Percentiles rank a stretch among this genome's conserved stretches.
phyloP scores from a whole-genome alignment of 768 basidiomycete genomes.

The Boletus subcaerulescens region DNA sequence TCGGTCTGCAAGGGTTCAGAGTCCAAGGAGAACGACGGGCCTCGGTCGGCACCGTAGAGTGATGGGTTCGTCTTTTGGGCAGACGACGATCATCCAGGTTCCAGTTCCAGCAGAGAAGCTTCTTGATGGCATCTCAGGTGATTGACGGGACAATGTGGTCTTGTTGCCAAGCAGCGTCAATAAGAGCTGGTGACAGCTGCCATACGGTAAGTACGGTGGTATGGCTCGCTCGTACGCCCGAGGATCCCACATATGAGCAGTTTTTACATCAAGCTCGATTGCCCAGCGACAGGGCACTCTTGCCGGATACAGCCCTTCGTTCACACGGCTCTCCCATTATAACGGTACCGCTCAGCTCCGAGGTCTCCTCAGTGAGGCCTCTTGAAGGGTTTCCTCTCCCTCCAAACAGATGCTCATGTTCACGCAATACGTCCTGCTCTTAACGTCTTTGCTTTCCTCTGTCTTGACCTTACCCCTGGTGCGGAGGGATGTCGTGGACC shows the following conservation, averaged over 20 bases:
- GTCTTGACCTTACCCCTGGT: slow-evolving; percentile 33
- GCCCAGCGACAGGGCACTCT: not conserved
- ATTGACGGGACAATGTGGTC: not conserved
- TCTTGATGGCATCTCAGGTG: slow-evolving; percentile 10
- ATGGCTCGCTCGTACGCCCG: not conserved
- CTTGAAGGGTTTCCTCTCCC: slow-evolving; percentile 17
- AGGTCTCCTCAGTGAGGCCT: slow-evolving; percentile 11
- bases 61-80: too few relatives aligned
- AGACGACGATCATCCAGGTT: slow-evolving; percentile 4
- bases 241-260: slow-evolving; percentile 6
- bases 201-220: too few relatives aligned
- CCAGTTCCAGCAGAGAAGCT: not conserved
- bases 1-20: not conserved
- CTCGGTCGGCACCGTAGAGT: not conserved
- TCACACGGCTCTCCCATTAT: slow-evolving; percentile 23
- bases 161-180: not conserved
- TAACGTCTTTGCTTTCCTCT: slow-evolving; percentile 17
- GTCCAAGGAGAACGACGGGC: not conserved
- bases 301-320: slow-evolving; percentile 12
- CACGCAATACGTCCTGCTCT: slow-evolving; percentile 22
- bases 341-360: slow-evolving; percentile 3
- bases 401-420: slow-evolving; percentile 21
- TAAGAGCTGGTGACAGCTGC: too few relatives aligned
- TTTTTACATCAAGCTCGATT: not conserved
- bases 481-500: slow-evolving; percentile 45